phyloP scores from a whole-genome alignment of 2,329 filamentous ascomycete species.

The Epichloe bromicola region DNA sequence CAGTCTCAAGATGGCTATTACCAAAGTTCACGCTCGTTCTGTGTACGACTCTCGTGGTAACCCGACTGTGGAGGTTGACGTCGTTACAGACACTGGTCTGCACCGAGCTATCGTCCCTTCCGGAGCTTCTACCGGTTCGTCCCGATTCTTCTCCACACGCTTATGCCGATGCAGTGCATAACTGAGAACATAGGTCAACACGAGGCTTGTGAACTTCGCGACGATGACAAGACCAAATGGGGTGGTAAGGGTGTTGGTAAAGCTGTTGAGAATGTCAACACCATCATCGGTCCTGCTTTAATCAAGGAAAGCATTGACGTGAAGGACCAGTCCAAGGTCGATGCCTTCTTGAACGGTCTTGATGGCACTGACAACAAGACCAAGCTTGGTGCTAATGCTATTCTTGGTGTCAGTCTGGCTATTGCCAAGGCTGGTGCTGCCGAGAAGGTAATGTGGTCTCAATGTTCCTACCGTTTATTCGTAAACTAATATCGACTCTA shows the following conservation, averaged over 20 bases:
- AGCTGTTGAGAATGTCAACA: conserved; percentile 79
- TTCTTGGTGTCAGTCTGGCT: conserved; percentile 73
- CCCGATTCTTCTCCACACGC: conserved; percentile 13
- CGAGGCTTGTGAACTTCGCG: conserved; percentile 83
- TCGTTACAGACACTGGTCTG: conserved; percentile 90
- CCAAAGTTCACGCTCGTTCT: conserved; percentile 81
- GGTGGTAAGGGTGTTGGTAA: conserved; percentile 77
- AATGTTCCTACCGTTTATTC: too few species aligned
- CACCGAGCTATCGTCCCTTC: conserved; percentile 97
- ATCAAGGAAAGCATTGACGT: conserved; percentile 75
- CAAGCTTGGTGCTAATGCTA: conserved; percentile 79
- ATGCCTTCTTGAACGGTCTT: conserved; percentile 74
- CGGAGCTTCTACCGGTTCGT: conserved; percentile 82
- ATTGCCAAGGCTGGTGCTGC: conserved; percentile 81
- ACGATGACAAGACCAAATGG: conserved; percentile 81
- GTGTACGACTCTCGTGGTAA: conserved; percentile 98
- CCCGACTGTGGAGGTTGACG: conserved; percentile 96
- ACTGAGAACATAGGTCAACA: conserved; percentile 53
- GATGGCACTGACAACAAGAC: conserved; percentile 80
- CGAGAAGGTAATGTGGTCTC: conserved; percentile 49
- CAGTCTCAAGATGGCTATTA: conserved; percentile 65
- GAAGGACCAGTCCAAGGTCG: conserved; percentile 74
- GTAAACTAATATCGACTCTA: conserved; percentile 13
- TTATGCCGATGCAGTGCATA: conserved; percentile 14
- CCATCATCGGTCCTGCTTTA: conserved; percentile 63